A percentile compares a stretch with the other conserved stretches of the same genome.
These are phyloP conservation scores for Alternaria infectoria DNA, from an alignment of 2,329 filamentous ascomycete genomes.

Conservation along the genomic window DNA sequence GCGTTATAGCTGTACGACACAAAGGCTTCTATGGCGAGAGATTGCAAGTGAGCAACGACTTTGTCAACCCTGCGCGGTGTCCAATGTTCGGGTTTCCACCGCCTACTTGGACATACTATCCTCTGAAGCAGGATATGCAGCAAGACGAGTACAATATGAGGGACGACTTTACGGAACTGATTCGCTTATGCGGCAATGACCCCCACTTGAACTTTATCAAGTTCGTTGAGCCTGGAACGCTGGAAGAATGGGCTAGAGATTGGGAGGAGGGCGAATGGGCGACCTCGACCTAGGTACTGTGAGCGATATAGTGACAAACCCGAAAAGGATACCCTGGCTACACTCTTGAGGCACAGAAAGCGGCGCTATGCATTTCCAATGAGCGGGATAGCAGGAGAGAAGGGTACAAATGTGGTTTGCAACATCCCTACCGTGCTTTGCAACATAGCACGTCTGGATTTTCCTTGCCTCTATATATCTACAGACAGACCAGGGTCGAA, in stretches of 20 bases:
- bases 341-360: background rate
- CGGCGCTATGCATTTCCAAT: background rate
- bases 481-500: background rate
- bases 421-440: background rate
- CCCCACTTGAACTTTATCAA: too few relatives aligned
- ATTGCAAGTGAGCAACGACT: too few relatives aligned
- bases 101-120: too few relatives aligned
- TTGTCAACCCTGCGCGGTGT: too few relatives aligned
- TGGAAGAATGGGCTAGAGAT: background rate
- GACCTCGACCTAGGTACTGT: background rate
- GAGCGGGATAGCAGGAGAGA: background rate
- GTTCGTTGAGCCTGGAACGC: too few relatives aligned
- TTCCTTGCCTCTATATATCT: background rate
- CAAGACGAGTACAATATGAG: too few relatives aligned
- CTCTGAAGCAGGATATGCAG: too few relatives aligned
- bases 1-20: too few relatives aligned
- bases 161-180: too few relatives aligned
- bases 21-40: too few relatives aligned
- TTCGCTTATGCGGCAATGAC: too few relatives aligned
- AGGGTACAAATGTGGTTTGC: background rate
- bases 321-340: background rate
- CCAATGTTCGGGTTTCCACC: too few relatives aligned
- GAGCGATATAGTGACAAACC: background rate
- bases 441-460: background rate
- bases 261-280: background rate